phyloP scores from a whole-genome alignment of 83 land plant genomes.

The Diphasiastrum complanatum region DNA sequence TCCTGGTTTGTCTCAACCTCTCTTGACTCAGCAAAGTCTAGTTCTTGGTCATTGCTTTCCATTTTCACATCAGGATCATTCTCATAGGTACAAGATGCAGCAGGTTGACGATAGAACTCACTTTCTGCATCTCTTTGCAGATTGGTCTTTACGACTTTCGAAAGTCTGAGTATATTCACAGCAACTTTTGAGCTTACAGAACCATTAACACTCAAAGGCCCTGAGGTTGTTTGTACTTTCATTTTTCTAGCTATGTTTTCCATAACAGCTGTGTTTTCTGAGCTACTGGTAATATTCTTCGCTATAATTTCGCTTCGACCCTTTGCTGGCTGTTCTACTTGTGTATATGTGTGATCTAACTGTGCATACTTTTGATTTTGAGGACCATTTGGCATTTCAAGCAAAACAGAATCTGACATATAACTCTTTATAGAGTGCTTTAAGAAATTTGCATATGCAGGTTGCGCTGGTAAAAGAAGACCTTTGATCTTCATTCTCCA shows the following conservation, averaged over 20 bases:
- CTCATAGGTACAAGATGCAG: slow-evolving; percentile 28
- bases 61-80: slow-evolving; percentile 82
- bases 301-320: slow-evolving; percentile 3
- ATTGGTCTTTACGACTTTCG: slow-evolving; percentile 88
- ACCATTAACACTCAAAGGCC: slow-evolving; percentile 14
- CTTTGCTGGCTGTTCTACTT: neutral
- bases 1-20: slow-evolving; percentile 58
- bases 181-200: slow-evolving; percentile 36
- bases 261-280: too few species aligned
- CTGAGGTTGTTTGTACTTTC: neutral
- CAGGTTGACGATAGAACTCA: slow-evolving; percentile 71
- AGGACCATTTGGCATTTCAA: neutral
- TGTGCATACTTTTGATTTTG: too few species aligned
- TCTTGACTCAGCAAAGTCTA: slow-evolving; percentile 78
- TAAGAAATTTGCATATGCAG: slow-evolving; percentile 64
- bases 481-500: slow-evolving; percentile 59
- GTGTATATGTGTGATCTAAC: neutral
- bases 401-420: too few species aligned
- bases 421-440: slow-evolving; percentile 37
- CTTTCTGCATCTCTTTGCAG: slow-evolving; percentile 81
- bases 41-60: slow-evolving; percentile 87
- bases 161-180: slow-evolving; percentile 76
- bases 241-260: too few species aligned
- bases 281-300: neutral
- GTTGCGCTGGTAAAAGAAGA: slow-evolving; percentile 68